Evolutionary conservation across 257 asterid genomes (phyloP), one percentile per base, ranked within the genome.

Genomic region (Gardenia jasminoides): DNA sequence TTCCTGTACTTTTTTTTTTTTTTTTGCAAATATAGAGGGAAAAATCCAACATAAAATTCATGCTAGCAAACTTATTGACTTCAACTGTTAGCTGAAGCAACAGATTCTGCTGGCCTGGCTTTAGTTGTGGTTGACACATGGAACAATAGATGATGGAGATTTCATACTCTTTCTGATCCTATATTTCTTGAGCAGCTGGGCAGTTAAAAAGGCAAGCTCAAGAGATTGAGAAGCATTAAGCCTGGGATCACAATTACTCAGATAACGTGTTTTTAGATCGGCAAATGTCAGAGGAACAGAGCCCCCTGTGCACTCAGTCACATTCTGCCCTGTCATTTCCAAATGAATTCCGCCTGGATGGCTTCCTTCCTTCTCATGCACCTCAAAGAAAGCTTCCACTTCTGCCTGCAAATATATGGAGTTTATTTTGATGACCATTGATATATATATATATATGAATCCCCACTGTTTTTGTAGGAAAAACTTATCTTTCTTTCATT

Each of bases 281-380:
- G 47, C 54, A 70, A 19, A 70, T 11, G 56, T 70, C 31, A 70
- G 58, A 8, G 74, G 26, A 9, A 15, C 28, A 9, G 74, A 70
- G 50, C 74, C 74, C 46, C 74, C 74, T 1, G 31, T 13, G 54
- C 74, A 70, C 30, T 70, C 54, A 22, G 74, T 70, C 74, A 43
- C 56, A 70, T 43, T 41, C 54, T 70, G 74, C n/a, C 74, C 74
- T 0, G 74, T 70, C 74, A 70, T 70, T 70, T 70, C 74, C 56
- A 70, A 11, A 70, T 70, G 74, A 22, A 70, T 70, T 43, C 74
- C 74, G 6, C 74, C 56, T 36, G 81, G 74, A 43, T 78, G 77
- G 81, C 65, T 78, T 59, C 77, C 76, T 69, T 70, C 76, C 59
- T 70, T 54, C 77, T 78, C 70, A 31, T 70, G 72, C 72, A 78